Evolutionary conservation across 1,284 basidiomycete genomes (phyloP), one percentile per base, ranked within the genome.

Genomic region (Albatrellus sp.): DNA sequence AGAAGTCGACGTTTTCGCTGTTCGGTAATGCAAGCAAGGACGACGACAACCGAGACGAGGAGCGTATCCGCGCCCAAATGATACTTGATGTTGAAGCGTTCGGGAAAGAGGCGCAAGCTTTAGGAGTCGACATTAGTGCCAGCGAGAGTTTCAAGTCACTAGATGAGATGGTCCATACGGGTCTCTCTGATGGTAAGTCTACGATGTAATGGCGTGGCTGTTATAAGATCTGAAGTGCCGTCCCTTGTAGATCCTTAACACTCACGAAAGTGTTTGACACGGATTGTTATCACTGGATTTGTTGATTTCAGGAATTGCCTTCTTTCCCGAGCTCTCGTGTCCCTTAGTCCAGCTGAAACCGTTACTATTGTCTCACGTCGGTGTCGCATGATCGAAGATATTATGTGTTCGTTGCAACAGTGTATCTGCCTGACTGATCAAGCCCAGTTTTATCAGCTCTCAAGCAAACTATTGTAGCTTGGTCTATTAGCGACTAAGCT

Each of bases 61-160:
- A 81, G 54, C 75, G 82, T 34, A 90, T 96, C 48, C 75, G 80
- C 37, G 64, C 66, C 37, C 92, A 97, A 64, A 91, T 96, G 81
- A 72, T 82, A 42, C 64, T 88, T 13, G 93, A 97, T 56, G 82
- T 92, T 0, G 75, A 84, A 42, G 81, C 82, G 12, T 81, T 96
- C 51, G 84, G 79, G 4, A 71, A 73, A 51, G 90, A 93, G 50
- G 90, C 81, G 1, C 62, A 70, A 46, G 63, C 68, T 9, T 60
- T 96, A 20, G 85, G 80, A 1, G 75, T 93, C 1, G 65, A 75
- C n/a, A 60, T 83, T 0, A 64, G 68, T 3, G 64, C 58, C 0
- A 72, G 75, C 49, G 65, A 72, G 42, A 67, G 73, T 28, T 88
- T 77, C 56, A 58, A 62, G 42, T 60, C 67, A n/a, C 61, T 89